Base-by-base conservation (phyloP, 768 basidiomycete genomes). In the Suillus subaureus region DNA sequence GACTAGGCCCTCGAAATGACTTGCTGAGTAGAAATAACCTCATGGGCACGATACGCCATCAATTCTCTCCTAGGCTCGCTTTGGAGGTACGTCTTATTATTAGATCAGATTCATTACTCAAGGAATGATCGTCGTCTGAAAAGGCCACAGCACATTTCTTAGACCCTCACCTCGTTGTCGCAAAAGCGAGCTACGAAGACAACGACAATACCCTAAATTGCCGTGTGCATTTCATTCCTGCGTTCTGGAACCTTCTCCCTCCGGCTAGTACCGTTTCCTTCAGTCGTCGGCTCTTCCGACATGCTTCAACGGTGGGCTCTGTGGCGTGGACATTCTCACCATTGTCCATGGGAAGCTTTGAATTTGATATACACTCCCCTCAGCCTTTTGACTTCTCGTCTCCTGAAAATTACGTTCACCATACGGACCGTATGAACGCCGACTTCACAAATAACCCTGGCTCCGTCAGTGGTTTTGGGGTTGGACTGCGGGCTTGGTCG, bases 1-100 rank as follows among this genome's bases (percentile, higher is more conserved):
- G 75, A 40, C 55, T 68, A 2, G 67, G 69, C 39, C 15, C 69
- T 60, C 67, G 66, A 61, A 68, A 45, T 67, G 21, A 40, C 39
- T 18, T 64, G 13, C 69, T 68, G 52, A 73, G 70, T 26, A 70
- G 76, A 12, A 81, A 81, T 18, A 84, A 83, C 64, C 73, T 95
- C 45, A 72, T 86, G 31, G 92, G 91, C 43, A 92, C 92, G 2
- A 75, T 96, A 57, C 85, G 84, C 64, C 90, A 94, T 75, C 91
- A 93, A 70, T 87, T 87, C 71, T 92, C 91, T 35, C 90, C 92
- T 16, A 84, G 86, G 60, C 70, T 87, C 64, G 74, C 75, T 52
- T 77, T 83, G n/a, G 78, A 83, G 75, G 87, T 83, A 73, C 68
- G 64, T 55, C 66, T 61, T 66, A 61, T 68, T 65, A 65, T 70